Evolutionary conservation across 2,329 filamentous ascomycete species (phyloP), one percentile per base, ranked within the genome.

Genomic region (Rutstroemia sp.): DNA sequence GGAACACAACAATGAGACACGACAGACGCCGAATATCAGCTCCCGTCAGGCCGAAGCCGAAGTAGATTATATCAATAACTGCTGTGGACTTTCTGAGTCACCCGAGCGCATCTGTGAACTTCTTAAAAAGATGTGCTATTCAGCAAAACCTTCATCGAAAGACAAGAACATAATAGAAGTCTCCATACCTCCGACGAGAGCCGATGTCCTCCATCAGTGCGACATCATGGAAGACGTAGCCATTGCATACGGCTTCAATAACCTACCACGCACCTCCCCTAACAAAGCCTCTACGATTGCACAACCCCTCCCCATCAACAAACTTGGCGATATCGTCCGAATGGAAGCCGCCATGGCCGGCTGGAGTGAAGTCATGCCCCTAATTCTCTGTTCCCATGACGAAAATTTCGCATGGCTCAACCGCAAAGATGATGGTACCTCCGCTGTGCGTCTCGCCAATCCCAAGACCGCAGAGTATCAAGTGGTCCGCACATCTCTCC

Each of bases 211-310:
- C 34, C 94, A 99, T 73, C 88, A 96, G 70, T 95, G 91, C 66
- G 94, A 99, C 71, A 89, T 99, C 64, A 99, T 99, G 92, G 94
- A 99, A 75, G 95, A 99, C 70, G 86, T 95, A 19, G 94, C 91
- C 42, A 94, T 99, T 62, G 91, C 90, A 53, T 96, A 97, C 72
- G 94, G 95, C 63, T 99, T 96, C 81, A 99, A 99, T 79, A 90
- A 88, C 61, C 85, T 99, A 18, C 92, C 92, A 1, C 86, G 91
- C 52, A 85, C 87, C 49, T 90, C 92, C 68, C 91, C 92, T 8
- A 91, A 86, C 72, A 92, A 91, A 69, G 87, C 88, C 23, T 88
- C 87, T 55, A 94, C 90, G 5, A 84, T 96, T 59, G 95, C 90
- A 48, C 87, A 90, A 57, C 90, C 92, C 9, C 79, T 97, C 9